These are phyloP conservation scores for Trichoderma koningiopsis DNA, from an alignment of 2,329 filamentous ascomycete species.

Conservation along the genomic window DNA sequence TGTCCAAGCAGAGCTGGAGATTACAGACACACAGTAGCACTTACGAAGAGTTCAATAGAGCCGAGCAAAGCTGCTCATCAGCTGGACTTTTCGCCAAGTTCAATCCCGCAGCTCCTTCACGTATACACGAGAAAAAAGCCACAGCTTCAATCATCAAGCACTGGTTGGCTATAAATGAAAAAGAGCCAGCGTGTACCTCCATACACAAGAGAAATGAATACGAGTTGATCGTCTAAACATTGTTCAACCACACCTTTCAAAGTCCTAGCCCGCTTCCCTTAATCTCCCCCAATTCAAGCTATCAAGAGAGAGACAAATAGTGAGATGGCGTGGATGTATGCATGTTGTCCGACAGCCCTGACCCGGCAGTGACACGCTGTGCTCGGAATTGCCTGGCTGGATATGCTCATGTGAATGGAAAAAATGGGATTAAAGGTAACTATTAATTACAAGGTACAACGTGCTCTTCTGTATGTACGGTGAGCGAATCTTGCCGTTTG, in stretches of 20 bases:
- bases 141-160: neutral
- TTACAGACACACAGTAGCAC: neutral
- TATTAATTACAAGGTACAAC: conserved; percentile 1
- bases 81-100: conserved; percentile 5
- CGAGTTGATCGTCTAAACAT: conserved; percentile 17
- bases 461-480: neutral
- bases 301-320: neutral
- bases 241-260: conserved; percentile 18
- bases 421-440: neutral
- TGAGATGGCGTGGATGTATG: neutral
- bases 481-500: neutral
- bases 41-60: neutral
- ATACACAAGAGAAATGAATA: conserved; percentile 14
- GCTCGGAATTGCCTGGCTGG: neutral
- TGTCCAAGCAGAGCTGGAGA: neutral
- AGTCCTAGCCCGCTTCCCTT: neutral
- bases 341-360: conserved; percentile 13
- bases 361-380: neutral
- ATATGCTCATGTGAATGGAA: neutral
- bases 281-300: neutral
- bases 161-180: neutral
- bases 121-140: neutral
- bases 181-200: neutral
- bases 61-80: neutral
- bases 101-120: neutral